Base-by-base conservation (phyloP, 108 stramenopile species). In the Discostella pseudostelligera region DNA sequence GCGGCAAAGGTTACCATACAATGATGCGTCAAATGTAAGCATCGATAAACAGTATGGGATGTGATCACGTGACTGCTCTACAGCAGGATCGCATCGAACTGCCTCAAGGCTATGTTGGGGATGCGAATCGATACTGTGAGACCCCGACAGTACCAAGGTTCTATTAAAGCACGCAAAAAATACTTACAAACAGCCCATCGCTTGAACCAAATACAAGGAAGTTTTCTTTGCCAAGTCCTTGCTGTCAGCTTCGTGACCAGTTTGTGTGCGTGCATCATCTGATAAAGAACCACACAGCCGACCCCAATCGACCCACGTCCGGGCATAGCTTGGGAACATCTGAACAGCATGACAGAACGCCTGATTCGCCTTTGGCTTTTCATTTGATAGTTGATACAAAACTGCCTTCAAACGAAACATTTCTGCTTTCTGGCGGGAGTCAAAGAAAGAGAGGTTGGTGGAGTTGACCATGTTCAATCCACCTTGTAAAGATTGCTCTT, bases 221-320 rank as follows among this genome's bases (percentile, higher is more conserved):
- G 85, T 83, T 63, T 87, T 89, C 71, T 88, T 93, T 3, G 85
- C 29, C 39, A 53, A 51, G 8, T 70, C 69, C 60, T 70, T 61
- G 20, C 51, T 62, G 25, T 47, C 32, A 6, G 67, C 66, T 28
- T 71, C 71, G 25, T 81, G 59, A 25, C 53, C 64, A 63, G 76
- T 57, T 67, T 75, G 57, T 36, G 43, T 59, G 25, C 50, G 50
- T 5, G 66, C 60, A 20, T 57, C 43, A 13, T 65, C 55, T 50
- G 53, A 59, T 35, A 95, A 72, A 8, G 83, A 81, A 26, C 81
- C 80, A 69, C 94, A 96, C 19, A 94, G 88, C n/a, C 82, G 79
- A 14, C 96, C 97, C 97, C 96, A 98, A 36, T 87, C 88, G 21
- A 84, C 67, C 97, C 97, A 98, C 0, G 89, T 83, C 61, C 90